Base-by-base conservation (phyloP, 768 basidiomycete species). In the Udeniomyces megalosporus region DNA sequence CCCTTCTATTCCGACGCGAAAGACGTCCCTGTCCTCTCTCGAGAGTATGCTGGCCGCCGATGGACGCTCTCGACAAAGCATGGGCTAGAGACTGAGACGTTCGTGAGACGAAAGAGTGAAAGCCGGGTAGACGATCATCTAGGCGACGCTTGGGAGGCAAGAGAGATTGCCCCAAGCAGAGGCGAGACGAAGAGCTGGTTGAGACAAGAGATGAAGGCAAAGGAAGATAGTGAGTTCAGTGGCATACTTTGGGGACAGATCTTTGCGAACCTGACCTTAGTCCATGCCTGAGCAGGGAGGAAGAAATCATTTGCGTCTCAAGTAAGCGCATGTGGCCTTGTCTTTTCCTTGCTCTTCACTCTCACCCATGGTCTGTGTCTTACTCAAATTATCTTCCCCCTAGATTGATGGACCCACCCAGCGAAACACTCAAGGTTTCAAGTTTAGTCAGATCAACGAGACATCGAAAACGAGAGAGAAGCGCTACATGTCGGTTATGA, bases 381-480 rank as follows among this genome's bases (percentile, higher is more conserved):
- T n/a, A n/a, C n/a, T n/a, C n/a, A n/a, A n/a, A n/a, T n/a, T 34
- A 17, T 22, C 20, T 32, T 15, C 29, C 38, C 3, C 24, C 10
- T 59, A 85, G 80, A 79, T 90, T 46, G 78, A 83, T 61, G 85
- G 84, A 0, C 82, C 83, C 22, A 95, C 90, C 0, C 91, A 84
- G 71, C 75, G 75, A 15, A 84, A 85, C 63, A 76, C 78, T 2
- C 85, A 81, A 71, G 86, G 85, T 0, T 75, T 84, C 70, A 81
- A 82, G 66, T 78, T 79, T 29, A 80, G 81, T 1, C 81, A 81
- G 1, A 72, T 72, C 31, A 76, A 72, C 26, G 76, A 75, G 50
- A 72, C 75, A 1, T 76, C 68, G 31, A 70, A 70, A 2, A 72
- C 71, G 31, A 80, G 88, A 28, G 82, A 81, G 70, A 80, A 77